phyloP scores from a whole-genome alignment of 1,139 yeast species.

The Pneumocystis oryctolagi region DNA sequence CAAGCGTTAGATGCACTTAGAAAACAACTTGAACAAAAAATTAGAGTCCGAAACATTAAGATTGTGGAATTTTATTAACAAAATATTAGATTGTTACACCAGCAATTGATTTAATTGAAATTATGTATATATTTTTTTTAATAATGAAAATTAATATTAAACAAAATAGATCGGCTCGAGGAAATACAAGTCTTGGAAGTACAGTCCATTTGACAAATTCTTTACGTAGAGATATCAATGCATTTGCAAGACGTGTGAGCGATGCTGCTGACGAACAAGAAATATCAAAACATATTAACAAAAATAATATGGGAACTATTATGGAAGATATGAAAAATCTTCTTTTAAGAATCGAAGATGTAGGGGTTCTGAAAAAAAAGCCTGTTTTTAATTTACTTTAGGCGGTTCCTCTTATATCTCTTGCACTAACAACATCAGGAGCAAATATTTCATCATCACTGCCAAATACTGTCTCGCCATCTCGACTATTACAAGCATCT shows the following conservation, averaged over 20 bases:
- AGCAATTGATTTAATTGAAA: conserved; percentile 54
- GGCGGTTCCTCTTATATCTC: conserved; percentile 50
- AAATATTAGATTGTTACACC: conserved; percentile 35
- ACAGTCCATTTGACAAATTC: conserved; percentile 43
- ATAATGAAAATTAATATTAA: not conserved
- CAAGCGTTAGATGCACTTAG: conserved; percentile 7
- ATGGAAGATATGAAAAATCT: conserved; percentile 10
- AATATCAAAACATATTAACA: conserved; percentile 6
- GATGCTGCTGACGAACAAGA: conserved; percentile 16
- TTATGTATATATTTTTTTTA: conserved; percentile 26
- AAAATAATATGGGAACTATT: conserved; percentile 21
- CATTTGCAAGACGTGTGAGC: conserved; percentile 40
- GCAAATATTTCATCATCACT: conserved; percentile 42
- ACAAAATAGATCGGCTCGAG: conserved; percentile 39
- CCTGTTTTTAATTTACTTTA: conserved; percentile 17
- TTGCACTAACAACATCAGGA: conserved; percentile 58
- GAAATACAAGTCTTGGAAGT: conserved; percentile 48
- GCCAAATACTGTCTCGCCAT: conserved; percentile 47
- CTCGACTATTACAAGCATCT: conserved; percentile 52
- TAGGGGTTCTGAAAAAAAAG: not conserved
- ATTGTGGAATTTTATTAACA: not conserved
- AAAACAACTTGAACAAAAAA: conserved; percentile 12
- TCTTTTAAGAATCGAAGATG: conserved; percentile 12
- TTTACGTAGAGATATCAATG: conserved; percentile 43
- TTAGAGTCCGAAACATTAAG: not conserved